A percentile compares a stretch with the other conserved stretches of the same genome.
These are phyloP conservation scores for Parathielavia hyrcaniae DNA, from an alignment of 495 filamentous ascomycete species.

Conservation along the genomic window DNA sequence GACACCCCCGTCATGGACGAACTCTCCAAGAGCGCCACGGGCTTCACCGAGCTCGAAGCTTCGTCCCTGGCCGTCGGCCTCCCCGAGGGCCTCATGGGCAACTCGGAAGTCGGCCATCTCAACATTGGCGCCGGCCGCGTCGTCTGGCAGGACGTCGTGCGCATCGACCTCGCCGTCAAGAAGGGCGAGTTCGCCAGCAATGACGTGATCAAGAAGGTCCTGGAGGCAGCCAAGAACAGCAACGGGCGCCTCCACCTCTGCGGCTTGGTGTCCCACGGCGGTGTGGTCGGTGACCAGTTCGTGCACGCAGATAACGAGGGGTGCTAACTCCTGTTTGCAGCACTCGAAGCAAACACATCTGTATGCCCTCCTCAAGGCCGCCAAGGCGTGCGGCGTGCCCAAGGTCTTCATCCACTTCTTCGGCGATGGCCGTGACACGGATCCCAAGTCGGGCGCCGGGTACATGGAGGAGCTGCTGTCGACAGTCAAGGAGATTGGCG, in stretches of 20 bases:
- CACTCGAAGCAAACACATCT: constrained; percentile 94
- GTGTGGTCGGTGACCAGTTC: constrained; percentile 56
- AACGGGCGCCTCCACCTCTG: constrained; percentile 89
- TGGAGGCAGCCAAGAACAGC: constrained; percentile 75
- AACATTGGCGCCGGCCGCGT: constrained; percentile 98
- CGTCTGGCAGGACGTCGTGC: constrained; percentile 98
- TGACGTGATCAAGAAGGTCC: constrained; percentile 66
- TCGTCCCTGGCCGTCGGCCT: constrained; percentile 93
- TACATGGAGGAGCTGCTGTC: constrained; percentile 82
- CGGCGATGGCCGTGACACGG: constrained; percentile 94
- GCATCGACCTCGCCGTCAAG: constrained; percentile 93
- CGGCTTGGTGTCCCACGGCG: constrained; percentile 87
- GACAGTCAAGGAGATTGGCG: constrained; percentile 71
- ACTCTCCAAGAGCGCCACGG: constrained; percentile 36
- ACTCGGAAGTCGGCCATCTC: constrained; percentile 95
- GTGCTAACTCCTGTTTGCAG: constrained; percentile 27
- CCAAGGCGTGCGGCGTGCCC: constrained; percentile 79
- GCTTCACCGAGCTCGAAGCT: constrained; percentile 73
- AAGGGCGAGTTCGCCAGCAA: constrained; percentile 74
- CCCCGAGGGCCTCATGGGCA: constrained; percentile 96
- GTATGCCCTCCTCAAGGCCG: constrained; percentile 75
- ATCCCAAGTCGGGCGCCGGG: constrained; percentile 80
- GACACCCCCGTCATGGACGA: constrained; percentile 66
- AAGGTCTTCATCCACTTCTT: constrained; percentile 98
- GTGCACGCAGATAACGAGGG: neutral